Evolutionary conservation across 1,284 basidiomycete species (phyloP).

Genomic region (Singerocomus rubriflavus): DNA sequence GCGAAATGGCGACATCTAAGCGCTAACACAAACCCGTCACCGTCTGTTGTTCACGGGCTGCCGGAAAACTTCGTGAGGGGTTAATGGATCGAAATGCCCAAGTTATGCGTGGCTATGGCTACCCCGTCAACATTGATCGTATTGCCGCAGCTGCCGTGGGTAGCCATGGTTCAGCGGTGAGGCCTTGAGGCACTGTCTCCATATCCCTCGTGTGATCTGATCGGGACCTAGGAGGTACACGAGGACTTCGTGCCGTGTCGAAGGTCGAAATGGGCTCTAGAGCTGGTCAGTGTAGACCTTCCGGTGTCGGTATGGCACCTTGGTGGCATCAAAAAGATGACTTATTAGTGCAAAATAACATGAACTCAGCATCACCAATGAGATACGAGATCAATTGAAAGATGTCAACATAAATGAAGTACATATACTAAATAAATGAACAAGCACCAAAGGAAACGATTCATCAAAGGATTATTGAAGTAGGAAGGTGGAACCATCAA

Average conservation of each 20-base stretch:
- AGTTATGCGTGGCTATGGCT: background rate
- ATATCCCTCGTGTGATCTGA: background rate
- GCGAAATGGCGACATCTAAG: background rate
- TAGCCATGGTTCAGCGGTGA: background rate
- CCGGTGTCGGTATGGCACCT: background rate
- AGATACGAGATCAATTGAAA: background rate
- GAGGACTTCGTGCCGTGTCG: background rate
- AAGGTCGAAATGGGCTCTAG: background rate
- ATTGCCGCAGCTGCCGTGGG: background rate
- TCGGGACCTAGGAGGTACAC: background rate
- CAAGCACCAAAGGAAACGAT: background rate
- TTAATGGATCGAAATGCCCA: background rate
- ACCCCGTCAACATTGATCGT: background rate
- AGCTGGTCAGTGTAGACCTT: background rate
- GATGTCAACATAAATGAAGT: slow-evolving; percentile 1
- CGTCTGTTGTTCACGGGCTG: background rate
- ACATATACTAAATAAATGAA: slow-evolving; percentile 2
- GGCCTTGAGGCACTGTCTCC: background rate
- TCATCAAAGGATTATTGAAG: background rate
- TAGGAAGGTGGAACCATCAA: slow-evolving; percentile 5
- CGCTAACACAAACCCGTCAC: background rate
- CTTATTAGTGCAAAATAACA: background rate
- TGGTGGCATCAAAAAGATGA: background rate
- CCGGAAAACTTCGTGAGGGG: too few species aligned
- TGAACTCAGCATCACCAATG: background rate